A percentile compares a stretch with the other conserved stretches of the same genome.
These are phyloP conservation scores for Penicillium olsonii DNA, from an alignment of 2,329 filamentous ascomycete genomes.

Conservation along the genomic window DNA sequence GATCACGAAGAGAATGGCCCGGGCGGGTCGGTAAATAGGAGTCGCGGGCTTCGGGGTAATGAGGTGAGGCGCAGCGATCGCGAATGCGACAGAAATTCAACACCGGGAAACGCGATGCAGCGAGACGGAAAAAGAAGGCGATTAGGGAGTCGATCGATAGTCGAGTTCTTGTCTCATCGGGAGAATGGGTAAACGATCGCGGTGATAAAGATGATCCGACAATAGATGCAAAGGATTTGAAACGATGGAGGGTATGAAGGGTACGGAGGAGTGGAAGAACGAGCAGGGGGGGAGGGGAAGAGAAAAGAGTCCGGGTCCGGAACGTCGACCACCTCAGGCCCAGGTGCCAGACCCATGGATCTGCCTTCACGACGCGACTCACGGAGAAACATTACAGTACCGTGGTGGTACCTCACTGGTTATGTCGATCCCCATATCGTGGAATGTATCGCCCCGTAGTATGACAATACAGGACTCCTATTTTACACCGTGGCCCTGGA, in stretches of 20 bases:
- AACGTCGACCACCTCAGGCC: background rate
- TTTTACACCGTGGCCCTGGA: conserved; percentile 16
- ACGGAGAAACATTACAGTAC: conserved; percentile 13
- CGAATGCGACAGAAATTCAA: conserved; percentile 14
- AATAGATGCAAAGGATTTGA: conserved; percentile 16
- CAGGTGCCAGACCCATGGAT: conserved; percentile 32
- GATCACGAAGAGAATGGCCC: conserved; percentile 16
- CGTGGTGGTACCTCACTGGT: background rate
- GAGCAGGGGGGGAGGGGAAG: conserved; percentile 24
- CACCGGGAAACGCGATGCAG: conserved; percentile 12
- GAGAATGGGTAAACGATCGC: conserved; percentile 14
- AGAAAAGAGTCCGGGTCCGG: conserved; percentile 27
- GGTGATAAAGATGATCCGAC: conserved; percentile 12
- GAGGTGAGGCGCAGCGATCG: conserved; percentile 12
- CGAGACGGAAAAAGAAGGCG: conserved; percentile 7
- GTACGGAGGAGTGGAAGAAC: conserved; percentile 21
- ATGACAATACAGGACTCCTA: conserved; percentile 24
- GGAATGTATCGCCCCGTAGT: conserved; percentile 16
- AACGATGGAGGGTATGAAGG: conserved; percentile 14
- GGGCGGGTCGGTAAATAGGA: conserved; percentile 6
- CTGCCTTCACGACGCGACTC: conserved; percentile 28
- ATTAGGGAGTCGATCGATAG: conserved; percentile 22
- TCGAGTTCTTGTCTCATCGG: conserved; percentile 24
- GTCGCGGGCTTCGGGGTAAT: conserved; percentile 1
- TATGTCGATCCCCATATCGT: background rate